Evolutionary conservation across 495 filamentous ascomycete genomes (phyloP), one percentile per base, ranked within the genome.

Genomic region (Usnea hakonensis): DNA sequence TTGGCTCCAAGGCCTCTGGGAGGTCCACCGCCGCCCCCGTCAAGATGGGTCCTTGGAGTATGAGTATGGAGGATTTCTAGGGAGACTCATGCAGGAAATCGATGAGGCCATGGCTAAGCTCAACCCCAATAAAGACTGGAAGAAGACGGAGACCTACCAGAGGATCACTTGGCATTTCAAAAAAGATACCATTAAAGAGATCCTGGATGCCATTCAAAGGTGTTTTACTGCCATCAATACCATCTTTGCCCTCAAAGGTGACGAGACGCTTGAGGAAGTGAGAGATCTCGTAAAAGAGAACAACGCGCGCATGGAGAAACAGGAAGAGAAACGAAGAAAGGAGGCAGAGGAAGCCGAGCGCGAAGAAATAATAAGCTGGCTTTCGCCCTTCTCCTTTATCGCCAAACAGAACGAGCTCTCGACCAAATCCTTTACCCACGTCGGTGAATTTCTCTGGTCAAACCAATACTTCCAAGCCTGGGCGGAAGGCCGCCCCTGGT

Each of bases 371-470:
- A 56, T 55, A 32, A 43, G 38, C 8, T 65, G 63, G 63, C 36
- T 65, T 11, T 61, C 63, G 8, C 63, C 63, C 2, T 33, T 65
- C 40, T 44, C 64, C n/a, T 70, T 65, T 44, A 59, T 58, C n/a
- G 54, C 33, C 14, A 62, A 57, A 11, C 66, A 66, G 46, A 41
- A 43, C 17, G 55, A 63, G 40, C 50, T 66, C 16, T 59, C 9
- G 17, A 16, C 58, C 48, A 57, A 65, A 26, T 43, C 23, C 14
- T 37, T 56, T 6, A 59, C 40, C 11, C 38, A 36, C 2, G 32
- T 53, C 1, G 64, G 68, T 8, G n/a, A 60, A 3, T 69, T 36
- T 40, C 58, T 70, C 46, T 40, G 65, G 32, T 44, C 64, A 23
- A 50, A 37, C 4, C 54, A 54, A 17, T 57, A 60, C 35, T 68